Evolutionary conservation across 1,284 basidiomycete species (phyloP), one percentile per base, ranked within the genome.

Genomic region (Ustilago xerochloae): DNA sequence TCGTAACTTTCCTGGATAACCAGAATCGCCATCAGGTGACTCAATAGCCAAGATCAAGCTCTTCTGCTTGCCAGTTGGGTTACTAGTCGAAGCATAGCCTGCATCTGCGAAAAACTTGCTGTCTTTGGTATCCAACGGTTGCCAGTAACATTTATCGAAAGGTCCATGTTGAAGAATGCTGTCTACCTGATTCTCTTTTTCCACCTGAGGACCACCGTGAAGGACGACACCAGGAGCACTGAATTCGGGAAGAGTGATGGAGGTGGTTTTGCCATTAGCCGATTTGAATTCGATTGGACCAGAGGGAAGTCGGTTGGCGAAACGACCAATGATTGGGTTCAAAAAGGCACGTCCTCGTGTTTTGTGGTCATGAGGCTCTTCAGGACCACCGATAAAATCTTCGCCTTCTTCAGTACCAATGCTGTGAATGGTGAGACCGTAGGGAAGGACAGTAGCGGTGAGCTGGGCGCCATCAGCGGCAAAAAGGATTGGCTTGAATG

Each of bases 321-420:
- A 83, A 16, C 80, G 75, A 6, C 81, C 81, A 24, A 83, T 67
- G 58, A 83, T 59, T 20, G 79, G 78, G 26, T 81, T 81, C 50
- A 77, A 76, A 63, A 83, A 83, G 18, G 51, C 63, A 6, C 79
- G 58, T 2, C 78, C 78, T 1, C 38, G 33, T 15, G 36, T 22
- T 18, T 65, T 51, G 52, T 83, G 81, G 26, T 74, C 75, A 4
- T 52, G 36, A 3, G 79, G 69, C 24, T 76, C 57, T 54, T 81
- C 75, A n/a, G 81, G 81, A 0, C 80, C 81, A 8, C 60, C 64
- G n/a, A 83, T 71, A 29, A 83, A 64, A 53, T 83, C 81, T 24
- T 64, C 72, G 26, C 53, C 58, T 6, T 51, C 58, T 33, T 77
- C 60, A 4, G 65, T 71, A 24, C 45, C 48, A 43, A 83, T 63